Conservation (phyloP, 2,329 filamentous ascomycete species). For the Fusarium nelsonii region DNA sequence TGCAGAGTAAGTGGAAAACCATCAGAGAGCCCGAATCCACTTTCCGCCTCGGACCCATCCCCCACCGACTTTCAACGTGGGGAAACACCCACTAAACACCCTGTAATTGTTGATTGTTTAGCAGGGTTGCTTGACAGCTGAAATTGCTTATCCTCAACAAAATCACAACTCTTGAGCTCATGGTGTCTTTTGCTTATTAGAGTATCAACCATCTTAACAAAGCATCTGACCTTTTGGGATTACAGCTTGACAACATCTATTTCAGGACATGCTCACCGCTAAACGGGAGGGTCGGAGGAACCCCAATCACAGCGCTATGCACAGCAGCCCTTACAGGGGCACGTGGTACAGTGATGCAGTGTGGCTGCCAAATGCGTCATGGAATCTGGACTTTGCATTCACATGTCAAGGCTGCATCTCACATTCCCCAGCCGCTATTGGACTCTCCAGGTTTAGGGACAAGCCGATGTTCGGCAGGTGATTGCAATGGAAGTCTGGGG, state of each 20-base stretch:
- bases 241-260: slow-evolving; percentile 5
- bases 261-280: slow-evolving; percentile 36
- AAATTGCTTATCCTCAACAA: slow-evolving; percentile 8
- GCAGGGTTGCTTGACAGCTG: not conserved
- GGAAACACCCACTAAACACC: slow-evolving; percentile 32
- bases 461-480: slow-evolving; percentile 41
- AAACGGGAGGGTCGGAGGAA: slow-evolving; percentile 5
- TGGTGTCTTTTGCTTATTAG: not conserved
- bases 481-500: slow-evolving; percentile 37
- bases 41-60: slow-evolving; percentile 24
- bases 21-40: slow-evolving; percentile 35
- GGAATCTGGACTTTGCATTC: slow-evolving; percentile 25
- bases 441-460: slow-evolving; percentile 23
- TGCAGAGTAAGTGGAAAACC: slow-evolving; percentile 17
- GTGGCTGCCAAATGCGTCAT: slow-evolving; percentile 35
- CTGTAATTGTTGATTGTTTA: not conserved
- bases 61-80: slow-evolving; percentile 37
- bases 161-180: not conserved
- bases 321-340: slow-evolving; percentile 19
- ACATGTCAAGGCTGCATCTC: slow-evolving; percentile 31
- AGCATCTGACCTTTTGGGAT: slow-evolving; percentile 20
- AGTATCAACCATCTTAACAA: not conserved
- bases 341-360: slow-evolving; percentile 35
- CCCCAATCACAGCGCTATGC: slow-evolving; percentile 21
- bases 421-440: slow-evolving; percentile 16